Base-by-base conservation (phyloP, 176 grass and related monocot species). In the Leersia perrieri region DNA sequence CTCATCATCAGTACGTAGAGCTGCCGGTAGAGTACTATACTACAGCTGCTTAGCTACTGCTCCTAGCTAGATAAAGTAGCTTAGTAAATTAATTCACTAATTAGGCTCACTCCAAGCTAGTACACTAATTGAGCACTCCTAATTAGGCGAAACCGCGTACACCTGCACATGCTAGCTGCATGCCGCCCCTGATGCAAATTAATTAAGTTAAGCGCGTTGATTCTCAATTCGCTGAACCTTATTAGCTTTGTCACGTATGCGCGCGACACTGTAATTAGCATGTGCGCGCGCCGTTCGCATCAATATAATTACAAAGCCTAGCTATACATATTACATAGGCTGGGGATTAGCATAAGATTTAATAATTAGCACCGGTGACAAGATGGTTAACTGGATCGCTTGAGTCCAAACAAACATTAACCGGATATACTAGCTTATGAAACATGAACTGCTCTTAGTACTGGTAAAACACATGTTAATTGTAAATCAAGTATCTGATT, bases 281-380 rank as follows among this genome's bases (percentile, higher is more conserved):
- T 88, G 81, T 88, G 87, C 81, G 10, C 70, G 87, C 87, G 87
- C 87, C 75, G 87, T 62, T 44, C 75, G 80, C 11, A 2, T 0
- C 74, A 68, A 84, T 79, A 80, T 74, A 83, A 26, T 6, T 71
- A 87, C 33, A 49, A 0, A 30, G 3, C 5, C 64, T 80, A 53
- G 9, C 6, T 23, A 40, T 53, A 35, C 20, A 31, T 1, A 0
- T 6, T 73, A 55, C 5, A 8, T 53, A 53, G 49, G 49, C 18
- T 53, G 49, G 12, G 5, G 49, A 53, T 53, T 53, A 53, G 20
- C 12, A 5, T 51, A 20, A 20, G 20, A 55, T n/a, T n/a, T 58
- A 25, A 57, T 51, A 20, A 58, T 58, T 58, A 58, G n/a, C 53
- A 25, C 2, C 20, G 53, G n/a, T 58, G 61, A 49, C 7, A n/a